Conservation (phyloP, 2,329 filamentous ascomycete genomes). For the Cladosporium austrohemisphaericum region DNA sequence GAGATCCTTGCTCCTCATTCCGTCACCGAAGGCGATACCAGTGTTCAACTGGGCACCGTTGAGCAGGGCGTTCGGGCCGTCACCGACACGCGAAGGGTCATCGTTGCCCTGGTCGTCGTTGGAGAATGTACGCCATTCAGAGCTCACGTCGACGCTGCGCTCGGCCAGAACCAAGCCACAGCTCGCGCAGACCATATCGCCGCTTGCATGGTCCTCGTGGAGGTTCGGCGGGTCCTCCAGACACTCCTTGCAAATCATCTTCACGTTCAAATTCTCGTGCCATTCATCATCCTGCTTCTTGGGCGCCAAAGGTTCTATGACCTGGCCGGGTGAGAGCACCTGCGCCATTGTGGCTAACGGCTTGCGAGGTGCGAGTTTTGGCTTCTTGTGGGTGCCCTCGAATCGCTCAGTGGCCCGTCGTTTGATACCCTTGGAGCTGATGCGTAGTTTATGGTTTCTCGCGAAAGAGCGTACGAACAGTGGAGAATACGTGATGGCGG, state of each 20-base stretch:
- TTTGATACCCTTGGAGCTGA: constrained; percentile 43
- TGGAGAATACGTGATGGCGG: constrained; percentile 58
- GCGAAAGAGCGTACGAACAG: constrained; percentile 58
- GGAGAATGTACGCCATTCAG: constrained; percentile 97
- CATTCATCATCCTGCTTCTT: constrained; percentile 48
- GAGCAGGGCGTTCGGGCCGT: constrained; percentile 82
- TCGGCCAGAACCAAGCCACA: constrained; percentile 89
- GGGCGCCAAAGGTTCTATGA: constrained; percentile 35
- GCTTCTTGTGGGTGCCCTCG: constrained; percentile 24
- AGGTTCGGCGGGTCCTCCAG: constrained; percentile 87
- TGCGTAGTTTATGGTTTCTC: constrained; percentile 44
- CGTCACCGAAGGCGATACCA: constrained; percentile 76
- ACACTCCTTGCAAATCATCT: constrained; percentile 85
- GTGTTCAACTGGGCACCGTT: constrained; percentile 89
- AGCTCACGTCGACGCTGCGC: constrained; percentile 90
- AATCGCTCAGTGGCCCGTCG: constrained; percentile 40
- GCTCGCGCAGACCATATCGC: constrained; percentile 87
- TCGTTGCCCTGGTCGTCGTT: constrained; percentile 97
- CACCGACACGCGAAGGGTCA: constrained; percentile 96
- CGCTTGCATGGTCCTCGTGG: constrained; percentile 85
- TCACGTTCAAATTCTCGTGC: constrained; percentile 81
- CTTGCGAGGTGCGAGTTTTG: constrained; percentile 25
- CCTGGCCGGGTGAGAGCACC: constrained; percentile 43
- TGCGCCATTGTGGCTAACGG: constrained; percentile 33
- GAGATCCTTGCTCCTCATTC: constrained; percentile 68